These are phyloP conservation scores for Marasmius oreades DNA, from an alignment of 1,284 basidiomycete species.

Conservation along the genomic window DNA sequence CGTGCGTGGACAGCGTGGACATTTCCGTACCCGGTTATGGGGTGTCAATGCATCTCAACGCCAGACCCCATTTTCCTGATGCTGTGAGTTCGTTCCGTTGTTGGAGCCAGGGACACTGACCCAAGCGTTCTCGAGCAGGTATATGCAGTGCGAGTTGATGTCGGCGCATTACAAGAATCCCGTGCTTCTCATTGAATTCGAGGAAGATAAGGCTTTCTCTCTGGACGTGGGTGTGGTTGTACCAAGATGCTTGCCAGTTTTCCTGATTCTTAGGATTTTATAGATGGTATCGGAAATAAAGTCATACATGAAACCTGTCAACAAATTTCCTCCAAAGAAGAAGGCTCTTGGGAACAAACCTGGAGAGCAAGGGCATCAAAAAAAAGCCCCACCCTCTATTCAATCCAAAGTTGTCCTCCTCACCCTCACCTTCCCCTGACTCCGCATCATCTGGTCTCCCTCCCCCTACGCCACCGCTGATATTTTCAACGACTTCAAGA, in stretches of 20 bases:
- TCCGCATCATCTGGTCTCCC: slow-evolving; percentile 96
- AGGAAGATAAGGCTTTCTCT: slow-evolving; percentile 94
- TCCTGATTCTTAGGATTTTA: neutral
- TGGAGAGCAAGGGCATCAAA: slow-evolving; percentile 36
- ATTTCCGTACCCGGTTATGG: too few relatives aligned
- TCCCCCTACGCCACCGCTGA: slow-evolving; percentile 91
- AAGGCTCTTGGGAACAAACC: slow-evolving; percentile 29
- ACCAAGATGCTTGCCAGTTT: neutral
- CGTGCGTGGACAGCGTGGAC: too few relatives aligned
- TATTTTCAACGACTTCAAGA: slow-evolving; percentile 92
- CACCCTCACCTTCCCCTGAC: slow-evolving; percentile 84
- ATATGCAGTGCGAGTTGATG: slow-evolving; percentile 98
- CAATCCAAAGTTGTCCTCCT: slow-evolving; percentile 92
- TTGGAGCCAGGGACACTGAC: too few relatives aligned
- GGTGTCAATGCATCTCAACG: too few relatives aligned
- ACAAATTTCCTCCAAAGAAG: slow-evolving; percentile 53
- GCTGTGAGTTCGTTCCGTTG: too few relatives aligned
- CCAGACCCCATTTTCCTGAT: too few relatives aligned
- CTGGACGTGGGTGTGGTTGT: slow-evolving; percentile 58
- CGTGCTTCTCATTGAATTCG: slow-evolving; percentile 96
- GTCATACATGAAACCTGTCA: slow-evolving; percentile 58
- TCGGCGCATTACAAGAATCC: slow-evolving; percentile 94
- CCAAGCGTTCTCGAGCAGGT: slow-evolving; percentile 65
- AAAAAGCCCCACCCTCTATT: slow-evolving; percentile 38
- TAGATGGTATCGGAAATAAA: slow-evolving; percentile 60